Percentiles rank a stretch among this genome's conserved stretches.
phyloP scores from a whole-genome alignment of 1,284 basidiomycete genomes.

The Mycosarcoma mackinlayi region DNA sequence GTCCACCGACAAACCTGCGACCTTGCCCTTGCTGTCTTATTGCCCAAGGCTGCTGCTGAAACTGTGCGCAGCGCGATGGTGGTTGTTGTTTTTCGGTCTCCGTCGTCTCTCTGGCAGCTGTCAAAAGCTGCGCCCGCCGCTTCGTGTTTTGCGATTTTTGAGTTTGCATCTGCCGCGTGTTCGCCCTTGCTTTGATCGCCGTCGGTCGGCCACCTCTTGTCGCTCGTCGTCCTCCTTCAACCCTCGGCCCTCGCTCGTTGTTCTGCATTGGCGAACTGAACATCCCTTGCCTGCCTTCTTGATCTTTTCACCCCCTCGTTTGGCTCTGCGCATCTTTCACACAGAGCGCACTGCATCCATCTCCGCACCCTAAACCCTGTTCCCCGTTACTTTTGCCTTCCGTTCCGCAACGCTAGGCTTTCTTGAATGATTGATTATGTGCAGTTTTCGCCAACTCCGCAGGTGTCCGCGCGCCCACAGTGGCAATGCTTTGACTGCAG shows the following conservation, averaged over 20 bases:
- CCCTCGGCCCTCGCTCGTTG: conserved; percentile 2
- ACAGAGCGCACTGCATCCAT: neutral
- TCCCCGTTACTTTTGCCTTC: neutral
- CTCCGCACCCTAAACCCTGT: too few species aligned
- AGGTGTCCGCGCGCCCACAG: conserved; percentile 2
- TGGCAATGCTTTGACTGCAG: conserved; percentile 9
- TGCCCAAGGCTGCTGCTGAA: too few species aligned
- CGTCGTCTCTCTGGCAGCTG: conserved; percentile 22
- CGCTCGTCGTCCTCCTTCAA: too few species aligned
- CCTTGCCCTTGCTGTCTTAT: neutral
- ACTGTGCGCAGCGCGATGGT: too few species aligned
- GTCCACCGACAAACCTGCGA: conserved; percentile 1
- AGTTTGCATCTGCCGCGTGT: neutral
- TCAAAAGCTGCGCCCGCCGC: conserved; percentile 31
- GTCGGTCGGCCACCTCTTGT: neutral
- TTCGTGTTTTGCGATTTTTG: neutral
- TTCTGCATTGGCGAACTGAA: too few species aligned
- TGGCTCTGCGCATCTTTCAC: neutral
- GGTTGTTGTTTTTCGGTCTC: neutral
- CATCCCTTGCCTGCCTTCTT: neutral
- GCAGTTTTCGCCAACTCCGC: neutral
- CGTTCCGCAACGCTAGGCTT: neutral
- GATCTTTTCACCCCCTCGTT: neutral
- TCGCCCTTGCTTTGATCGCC: neutral
- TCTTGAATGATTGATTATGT: too few species aligned